Percentiles rank a stretch among this genome's conserved stretches.
These are phyloP conservation scores for Candida vaughaniae DNA, from an alignment of 805 yeast genomes.

Conservation along the genomic window DNA sequence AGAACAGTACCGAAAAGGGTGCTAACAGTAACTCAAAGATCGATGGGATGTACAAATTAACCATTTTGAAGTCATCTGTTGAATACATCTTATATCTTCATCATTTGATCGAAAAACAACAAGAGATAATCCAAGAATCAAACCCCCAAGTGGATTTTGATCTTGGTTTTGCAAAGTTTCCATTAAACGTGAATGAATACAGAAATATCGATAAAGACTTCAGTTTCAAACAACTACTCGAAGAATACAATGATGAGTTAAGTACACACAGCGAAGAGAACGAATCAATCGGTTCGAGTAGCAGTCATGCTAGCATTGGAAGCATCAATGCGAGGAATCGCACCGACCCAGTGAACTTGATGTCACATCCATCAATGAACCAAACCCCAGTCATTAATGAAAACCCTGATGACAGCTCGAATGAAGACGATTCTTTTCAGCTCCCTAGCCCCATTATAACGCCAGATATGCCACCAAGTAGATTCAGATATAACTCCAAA, in stretches of 20 bases:
- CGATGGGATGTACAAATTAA: conserved; percentile 76
- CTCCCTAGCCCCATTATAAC: conserved; percentile 17
- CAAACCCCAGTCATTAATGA: not conserved
- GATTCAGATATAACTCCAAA: conserved; percentile 12
- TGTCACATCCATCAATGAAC: not conserved
- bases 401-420: conserved; percentile 4
- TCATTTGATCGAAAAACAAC: conserved; percentile 52
- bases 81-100: conserved; percentile 75
- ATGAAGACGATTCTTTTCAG: conserved; percentile 15
- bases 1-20: conserved; percentile 15
- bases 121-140: conserved; percentile 34
- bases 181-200: conserved; percentile 57
- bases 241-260: conserved; percentile 5
- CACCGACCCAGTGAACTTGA: not conserved
- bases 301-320: conserved; percentile 1
- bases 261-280: conserved; percentile 1
- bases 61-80: conserved; percentile 78
- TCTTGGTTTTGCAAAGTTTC: conserved; percentile 51
- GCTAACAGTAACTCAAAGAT: conserved; percentile 26
- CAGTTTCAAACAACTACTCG: conserved; percentile 40
- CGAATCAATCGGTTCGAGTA: not conserved
- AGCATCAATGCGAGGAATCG: conserved; percentile 5
- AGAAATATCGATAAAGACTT: conserved; percentile 59
- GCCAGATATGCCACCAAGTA: conserved; percentile 16
- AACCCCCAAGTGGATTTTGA: conserved; percentile 32